Conservation (phyloP, 2,329 filamentous ascomycete genomes). For the Didymella keratinophila region DNA sequence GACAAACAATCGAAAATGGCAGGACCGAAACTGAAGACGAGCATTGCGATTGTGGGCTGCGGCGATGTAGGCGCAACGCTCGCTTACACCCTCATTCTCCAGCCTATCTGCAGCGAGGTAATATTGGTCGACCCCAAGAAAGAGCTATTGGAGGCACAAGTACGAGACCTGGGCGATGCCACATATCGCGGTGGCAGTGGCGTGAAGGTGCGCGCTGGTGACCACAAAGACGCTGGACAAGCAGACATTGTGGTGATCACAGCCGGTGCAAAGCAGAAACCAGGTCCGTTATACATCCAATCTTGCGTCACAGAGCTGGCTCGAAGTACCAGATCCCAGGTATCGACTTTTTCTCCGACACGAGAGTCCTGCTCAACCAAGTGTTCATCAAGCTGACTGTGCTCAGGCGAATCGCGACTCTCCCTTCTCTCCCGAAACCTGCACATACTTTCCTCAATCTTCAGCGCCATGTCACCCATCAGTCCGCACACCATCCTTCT, state of each 20-base stretch:
- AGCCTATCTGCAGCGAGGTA: constrained; percentile 60
- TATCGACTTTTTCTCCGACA: too few species aligned
- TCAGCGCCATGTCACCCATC: constrained; percentile 60
- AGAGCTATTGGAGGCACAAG: constrained; percentile 58
- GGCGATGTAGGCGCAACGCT: constrained; percentile 61
- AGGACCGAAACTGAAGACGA: constrained; percentile 44
- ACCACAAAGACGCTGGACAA: constrained; percentile 59
- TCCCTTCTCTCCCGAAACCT: constrained; percentile 59
- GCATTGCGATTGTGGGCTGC: constrained; percentile 61
- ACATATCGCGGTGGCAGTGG: constrained; percentile 56
- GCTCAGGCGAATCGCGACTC: constrained; percentile 54
- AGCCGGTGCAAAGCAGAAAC: constrained; percentile 61
- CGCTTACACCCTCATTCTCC: constrained; percentile 61
- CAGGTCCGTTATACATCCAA: constrained; percentile 34
- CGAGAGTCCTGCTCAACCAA: neutral
- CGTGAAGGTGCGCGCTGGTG: constrained; percentile 56
- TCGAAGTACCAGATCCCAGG: too few species aligned
- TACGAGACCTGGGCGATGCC: constrained; percentile 62
- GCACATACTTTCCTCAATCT: constrained; percentile 57
- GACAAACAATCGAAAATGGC: constrained; percentile 23
- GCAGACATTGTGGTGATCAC: constrained; percentile 64
- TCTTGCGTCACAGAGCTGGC: neutral
- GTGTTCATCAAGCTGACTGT: constrained; percentile 11
- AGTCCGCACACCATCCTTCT: constrained; percentile 58
- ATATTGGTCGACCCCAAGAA: constrained; percentile 63